Evolutionary conservation across 345 rosid genomes (phyloP), one percentile per base, ranked within the genome.

Genomic region (Hibiscus syriacus): DNA sequence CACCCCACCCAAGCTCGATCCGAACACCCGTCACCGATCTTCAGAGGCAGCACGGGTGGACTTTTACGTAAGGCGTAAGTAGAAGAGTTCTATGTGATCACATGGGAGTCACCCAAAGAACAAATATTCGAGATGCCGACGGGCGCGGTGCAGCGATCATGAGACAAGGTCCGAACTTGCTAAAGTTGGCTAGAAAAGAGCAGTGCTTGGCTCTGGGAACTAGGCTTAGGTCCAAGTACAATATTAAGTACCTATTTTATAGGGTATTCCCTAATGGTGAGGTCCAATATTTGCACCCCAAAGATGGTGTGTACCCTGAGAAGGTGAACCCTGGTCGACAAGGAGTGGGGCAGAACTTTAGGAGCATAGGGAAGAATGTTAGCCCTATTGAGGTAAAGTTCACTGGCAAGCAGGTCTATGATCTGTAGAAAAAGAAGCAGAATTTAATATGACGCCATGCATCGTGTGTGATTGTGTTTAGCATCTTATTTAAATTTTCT

Each of bases 41-140:
- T 92, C 30, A 86, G 87, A 0, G 96, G 97, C 43, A 86, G 92
- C 87, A 86, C 96, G 0, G 92, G 98, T 3, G 96, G 97, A 0
- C 69, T 92, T 48, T 53, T 90, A 6, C 73, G 87, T 4, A 92
- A 90, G 72, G 96, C 97, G 20, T 96, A 78, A 57, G 96, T 90
- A 0, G 96, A 90, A 70, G 97, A 92, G 29, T 92, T 92, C 77
- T 92, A 92, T 55, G 98, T 92, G 10, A 90, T 92, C 17, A 90
- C 98, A 43, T 90, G 97, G 98, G 87, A 86, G 1, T 92, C 96
- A 9, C 92, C 97, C 0, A 90, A 92, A 52, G 96, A 92, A 70
- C 97, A 92, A 70, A 84, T 92, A 76, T 90, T 92, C 54, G 97
- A 90, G 84, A 92, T 92, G 98, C 93, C 95, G 0, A 92, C 97